Evolutionary conservation across 2,329 filamentous ascomycete species (phyloP).

Genomic region (Fusarium virguliforme): DNA sequence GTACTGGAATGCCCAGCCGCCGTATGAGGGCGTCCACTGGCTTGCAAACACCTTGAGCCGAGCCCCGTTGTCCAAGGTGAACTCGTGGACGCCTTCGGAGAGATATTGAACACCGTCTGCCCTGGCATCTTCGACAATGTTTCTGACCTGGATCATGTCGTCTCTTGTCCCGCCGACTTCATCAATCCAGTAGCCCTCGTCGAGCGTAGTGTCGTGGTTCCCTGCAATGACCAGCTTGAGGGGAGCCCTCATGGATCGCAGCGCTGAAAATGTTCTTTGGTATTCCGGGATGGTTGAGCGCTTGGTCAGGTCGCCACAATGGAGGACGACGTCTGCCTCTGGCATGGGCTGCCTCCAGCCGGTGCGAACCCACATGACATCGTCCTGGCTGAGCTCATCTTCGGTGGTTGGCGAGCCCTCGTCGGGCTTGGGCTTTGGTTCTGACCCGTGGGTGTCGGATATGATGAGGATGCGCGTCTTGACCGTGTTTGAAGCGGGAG

Average conservation of each 20-base stretch:
- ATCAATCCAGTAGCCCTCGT: conserved; percentile 48
- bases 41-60: conserved; percentile 67
- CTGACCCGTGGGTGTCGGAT: conserved; percentile 58
- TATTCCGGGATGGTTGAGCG: conserved; percentile 61
- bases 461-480: conserved; percentile 60
- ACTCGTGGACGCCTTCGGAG: conserved; percentile 64
- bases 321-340: conserved; percentile 65
- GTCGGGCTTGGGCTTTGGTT: conserved; percentile 36
- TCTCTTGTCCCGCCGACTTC: conserved; percentile 19
- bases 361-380: conserved; percentile 37
- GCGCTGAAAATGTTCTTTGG: conserved; percentile 58
- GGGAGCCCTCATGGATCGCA: conserved; percentile 62
- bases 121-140: conserved; percentile 59
- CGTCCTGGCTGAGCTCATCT: conserved; percentile 44
- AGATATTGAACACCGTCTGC: conserved; percentile 63
- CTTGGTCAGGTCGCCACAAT: conserved; percentile 69
- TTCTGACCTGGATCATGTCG: conserved; percentile 55
- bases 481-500: conserved; percentile 38
- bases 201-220: conserved; percentile 68
- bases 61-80: conserved; percentile 67
- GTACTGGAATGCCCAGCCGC: conserved; percentile 69
- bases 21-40: conserved; percentile 65
- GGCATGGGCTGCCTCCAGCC: conserved; percentile 54
- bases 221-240: conserved; percentile 71
- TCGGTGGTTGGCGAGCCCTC: conserved; percentile 38